These are phyloP conservation scores for Perkinsus marinus DNA, from an alignment of 169 alveolate genomes.

Conservation along the genomic window DNA sequence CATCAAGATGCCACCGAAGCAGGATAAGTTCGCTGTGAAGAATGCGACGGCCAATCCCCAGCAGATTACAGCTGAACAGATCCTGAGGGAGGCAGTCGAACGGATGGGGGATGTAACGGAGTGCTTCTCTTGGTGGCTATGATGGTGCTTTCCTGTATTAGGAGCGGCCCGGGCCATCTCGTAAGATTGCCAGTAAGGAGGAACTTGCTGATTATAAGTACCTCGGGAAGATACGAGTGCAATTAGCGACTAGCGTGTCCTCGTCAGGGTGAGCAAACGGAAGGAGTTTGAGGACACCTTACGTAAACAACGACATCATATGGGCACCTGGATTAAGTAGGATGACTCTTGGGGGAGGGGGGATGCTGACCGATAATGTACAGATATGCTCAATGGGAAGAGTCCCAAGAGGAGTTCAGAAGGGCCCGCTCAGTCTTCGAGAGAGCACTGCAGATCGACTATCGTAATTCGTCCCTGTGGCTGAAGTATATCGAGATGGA, in stretches of 20 bases:
- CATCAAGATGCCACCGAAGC: neutral
- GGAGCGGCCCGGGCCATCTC: conserved; percentile 52
- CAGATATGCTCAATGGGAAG: conserved; percentile 93
- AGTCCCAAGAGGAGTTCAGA: conserved; percentile 76
- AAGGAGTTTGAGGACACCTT: conserved; percentile 90
- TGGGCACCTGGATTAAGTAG: conserved; percentile 83
- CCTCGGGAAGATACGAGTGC: neutral
- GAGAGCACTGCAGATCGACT: conserved; percentile 90
- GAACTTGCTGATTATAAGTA: conserved; percentile 81
- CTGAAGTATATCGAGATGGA: conserved; percentile 94
- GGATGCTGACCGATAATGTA: neutral
- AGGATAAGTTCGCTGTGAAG: conserved; percentile 42
- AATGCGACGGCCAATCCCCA: conserved; percentile 91
- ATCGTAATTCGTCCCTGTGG: conserved; percentile 83
- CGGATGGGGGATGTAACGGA: conserved; percentile 66
- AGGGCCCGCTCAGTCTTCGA: conserved; percentile 90
- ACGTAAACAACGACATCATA: conserved; percentile 81
- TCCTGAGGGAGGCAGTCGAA: conserved; percentile 88
- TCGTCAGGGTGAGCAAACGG: conserved; percentile 63
- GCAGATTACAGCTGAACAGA: conserved; percentile 96
- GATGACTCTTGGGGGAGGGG: neutral
- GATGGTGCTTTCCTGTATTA: neutral
- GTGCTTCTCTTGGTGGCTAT: neutral
- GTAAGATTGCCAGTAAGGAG: conserved; percentile 74
- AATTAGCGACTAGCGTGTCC: neutral